A percentile compares a stretch with the other conserved stretches of the same genome.
Evolutionary conservation across 805 yeast species (phyloP).

Genomic region (Tetrapisispora phaffii): DNA sequence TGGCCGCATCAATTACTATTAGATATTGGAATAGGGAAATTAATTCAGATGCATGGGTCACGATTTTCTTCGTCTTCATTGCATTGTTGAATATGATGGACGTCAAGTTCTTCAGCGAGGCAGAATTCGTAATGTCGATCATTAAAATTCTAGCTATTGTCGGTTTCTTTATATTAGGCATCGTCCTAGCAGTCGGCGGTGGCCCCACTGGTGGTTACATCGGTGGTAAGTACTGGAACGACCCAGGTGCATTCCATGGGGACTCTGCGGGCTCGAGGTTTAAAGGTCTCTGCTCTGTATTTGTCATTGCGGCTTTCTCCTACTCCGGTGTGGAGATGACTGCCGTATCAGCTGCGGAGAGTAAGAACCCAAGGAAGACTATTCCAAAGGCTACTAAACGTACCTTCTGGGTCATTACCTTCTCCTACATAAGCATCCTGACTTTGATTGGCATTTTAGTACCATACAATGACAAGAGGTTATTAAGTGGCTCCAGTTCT

Average conservation of each 20-base stretch:
- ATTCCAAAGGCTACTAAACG: slow-evolving; percentile 71
- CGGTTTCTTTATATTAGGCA: slow-evolving; percentile 47
- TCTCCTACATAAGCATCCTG: slow-evolving; percentile 56
- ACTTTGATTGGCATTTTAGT: slow-evolving; percentile 54
- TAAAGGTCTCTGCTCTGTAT: slow-evolving; percentile 45
- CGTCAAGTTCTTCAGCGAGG: slow-evolving; percentile 47
- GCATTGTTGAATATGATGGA: slow-evolving; percentile 41
- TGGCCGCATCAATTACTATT: slow-evolving; percentile 50
- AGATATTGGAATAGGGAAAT: slow-evolving; percentile 41
- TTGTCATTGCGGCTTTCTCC: slow-evolving; percentile 52
- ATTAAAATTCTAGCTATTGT: slow-evolving; percentile 41
- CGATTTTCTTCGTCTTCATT: slow-evolving; percentile 42
- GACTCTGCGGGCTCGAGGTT: slow-evolving; percentile 31
- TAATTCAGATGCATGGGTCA: slow-evolving; percentile 53
- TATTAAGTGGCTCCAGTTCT: slow-evolving; percentile 39
- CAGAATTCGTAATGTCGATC: slow-evolving; percentile 43
- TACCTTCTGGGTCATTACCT: slow-evolving; percentile 70
- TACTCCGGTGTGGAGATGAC: slow-evolving; percentile 68
- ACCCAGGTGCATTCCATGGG: slow-evolving; percentile 57
- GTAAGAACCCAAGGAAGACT: slow-evolving; percentile 53
- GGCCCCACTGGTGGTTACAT: slow-evolving; percentile 35
- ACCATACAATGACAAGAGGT: slow-evolving; percentile 43
- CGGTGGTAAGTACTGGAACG: slow-evolving; percentile 38
- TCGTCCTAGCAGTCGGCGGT: slow-evolving; percentile 39
- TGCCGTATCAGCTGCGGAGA: slow-evolving; percentile 71